A percentile compares a stretch with the other conserved stretches of the same genome.
Conservation (phyloP, 306 rosid species). For the Sophora flavescens region DNA sequence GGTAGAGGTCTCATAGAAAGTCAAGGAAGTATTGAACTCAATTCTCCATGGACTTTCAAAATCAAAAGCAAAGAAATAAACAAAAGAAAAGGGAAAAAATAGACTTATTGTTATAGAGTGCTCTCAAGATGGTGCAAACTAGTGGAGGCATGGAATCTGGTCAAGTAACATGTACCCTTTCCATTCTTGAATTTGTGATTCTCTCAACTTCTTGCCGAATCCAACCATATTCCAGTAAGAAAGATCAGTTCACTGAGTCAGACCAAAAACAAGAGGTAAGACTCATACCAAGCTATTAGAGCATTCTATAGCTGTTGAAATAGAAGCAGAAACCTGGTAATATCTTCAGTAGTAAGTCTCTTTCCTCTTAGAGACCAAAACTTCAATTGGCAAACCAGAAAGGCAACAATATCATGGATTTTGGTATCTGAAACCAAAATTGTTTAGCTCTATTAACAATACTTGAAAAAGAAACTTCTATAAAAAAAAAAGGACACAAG, state of each 20-base stretch:
- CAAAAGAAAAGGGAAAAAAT: not conserved
- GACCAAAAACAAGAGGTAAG: conserved; percentile 11
- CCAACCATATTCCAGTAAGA: conserved; percentile 69
- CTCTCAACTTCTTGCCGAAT: conserved; percentile 90
- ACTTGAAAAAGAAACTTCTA: not conserved
- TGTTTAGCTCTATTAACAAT: conserved; percentile 30
- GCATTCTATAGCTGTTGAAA: conserved; percentile 7
- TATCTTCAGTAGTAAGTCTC: not conserved
- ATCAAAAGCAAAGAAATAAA: conserved; percentile 1
- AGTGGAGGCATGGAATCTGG: not conserved
- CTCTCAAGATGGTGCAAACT: not conserved
- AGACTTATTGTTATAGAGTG: not conserved
- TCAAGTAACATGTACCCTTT: conserved; percentile 59
- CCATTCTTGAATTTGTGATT: conserved; percentile 88
- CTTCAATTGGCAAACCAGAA: conserved; percentile 23
- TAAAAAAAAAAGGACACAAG: not conserved
- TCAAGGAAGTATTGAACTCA: not conserved
- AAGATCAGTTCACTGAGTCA: conserved; percentile 31
- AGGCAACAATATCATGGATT: conserved; percentile 29
- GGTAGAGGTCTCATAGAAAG: conserved; percentile 7
- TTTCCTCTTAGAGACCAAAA: conserved; percentile 29
- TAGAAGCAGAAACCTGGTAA: conserved; percentile 45
- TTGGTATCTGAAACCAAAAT: conserved; percentile 35
- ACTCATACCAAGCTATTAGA: conserved; percentile 26
- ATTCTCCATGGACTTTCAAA: not conserved